A percentile compares a stretch with the other conserved stretches of the same genome.
Evolutionary conservation across 768 basidiomycete genomes (phyloP).

Genomic region (Calocera cornea): DNA sequence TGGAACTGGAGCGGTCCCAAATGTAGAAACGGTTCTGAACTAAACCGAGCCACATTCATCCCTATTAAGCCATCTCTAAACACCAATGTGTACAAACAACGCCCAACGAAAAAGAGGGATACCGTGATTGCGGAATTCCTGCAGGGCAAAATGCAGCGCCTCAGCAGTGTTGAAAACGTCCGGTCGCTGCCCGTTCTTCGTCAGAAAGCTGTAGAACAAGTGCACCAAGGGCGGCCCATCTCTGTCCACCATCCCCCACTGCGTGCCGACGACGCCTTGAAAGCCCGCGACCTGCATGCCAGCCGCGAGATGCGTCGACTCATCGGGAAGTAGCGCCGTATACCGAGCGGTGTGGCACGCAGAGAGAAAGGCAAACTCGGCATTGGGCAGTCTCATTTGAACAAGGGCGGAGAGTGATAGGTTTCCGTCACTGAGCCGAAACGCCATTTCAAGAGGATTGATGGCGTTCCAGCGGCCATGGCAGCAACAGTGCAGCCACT

Average conservation of each 20-base stretch:
- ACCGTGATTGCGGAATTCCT: too few relatives aligned
- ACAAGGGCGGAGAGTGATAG: constrained; percentile 20
- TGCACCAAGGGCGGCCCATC: constrained; percentile 1
- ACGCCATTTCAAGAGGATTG: constrained; percentile 20
- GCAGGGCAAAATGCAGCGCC: too few relatives aligned
- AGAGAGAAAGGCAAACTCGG: constrained; percentile 21
- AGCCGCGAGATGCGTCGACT: constrained; percentile 20
- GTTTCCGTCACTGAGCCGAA: constrained; percentile 17
- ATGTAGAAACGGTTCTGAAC: too few relatives aligned
- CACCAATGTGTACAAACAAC: too few relatives aligned
- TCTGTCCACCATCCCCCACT: constrained; percentile 9
- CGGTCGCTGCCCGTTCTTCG: too few relatives aligned
- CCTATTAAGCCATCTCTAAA: too few relatives aligned
- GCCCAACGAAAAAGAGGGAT: too few relatives aligned
- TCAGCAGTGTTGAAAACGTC: too few relatives aligned
- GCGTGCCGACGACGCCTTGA: constrained; percentile 13
- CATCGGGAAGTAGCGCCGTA: constrained; percentile 16
- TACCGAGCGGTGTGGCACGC: constrained; percentile 26
- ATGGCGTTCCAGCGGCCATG: constrained; percentile 10
- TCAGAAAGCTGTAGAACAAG: background rate
- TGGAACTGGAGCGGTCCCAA: too few relatives aligned
- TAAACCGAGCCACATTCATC: too few relatives aligned
- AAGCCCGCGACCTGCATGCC: constrained; percentile 20
- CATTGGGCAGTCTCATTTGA: constrained; percentile 18
- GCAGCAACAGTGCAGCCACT: too few relatives aligned